Evolutionary conservation across 305 asterid species (phyloP), one percentile per base, ranked within the genome.

Genomic region (Petunia hybrid): DNA sequence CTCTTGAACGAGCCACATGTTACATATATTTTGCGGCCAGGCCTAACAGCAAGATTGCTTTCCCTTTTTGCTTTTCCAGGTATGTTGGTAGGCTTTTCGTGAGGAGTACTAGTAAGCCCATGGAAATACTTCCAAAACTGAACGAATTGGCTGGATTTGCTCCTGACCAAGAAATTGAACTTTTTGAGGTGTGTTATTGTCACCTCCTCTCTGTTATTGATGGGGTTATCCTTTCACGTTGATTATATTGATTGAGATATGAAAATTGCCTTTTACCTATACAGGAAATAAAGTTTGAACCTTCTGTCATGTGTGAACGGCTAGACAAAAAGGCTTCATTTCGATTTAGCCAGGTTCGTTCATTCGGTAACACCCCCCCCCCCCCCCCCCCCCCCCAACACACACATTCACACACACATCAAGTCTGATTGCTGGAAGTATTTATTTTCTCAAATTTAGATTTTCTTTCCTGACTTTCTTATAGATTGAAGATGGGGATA

Each of bases 401-500:
- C 31, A 22, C 31, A 22, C 31, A 22, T n/a, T n/a, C 31, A 22
- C 31, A 22, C 31, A 22, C 31, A 22, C 31, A 22, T 22, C 31
- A 22, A 22, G 31, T 22, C 31, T 22, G 10, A 8, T 51, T 40
- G 63, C 7, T 55, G 56, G 42, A 22, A 79, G 55, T 41, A 40
- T 45, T 57, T 75, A 16, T 67, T 12, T 46, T 82, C 65, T 85
- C 46, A 51, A 62, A 36, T 73, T 35, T 71, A 8, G 62, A 80
- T 85, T 88, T 36, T 53, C 73, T 78, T 81, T 42, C 40, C 51
- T 83, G 40, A 38, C 66, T 56, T 53, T 78, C 53, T 59, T 53
- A 13, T 88, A 97, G 99, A 90, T 97, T 80, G 99, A 93, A 91
- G 98, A 94, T 82, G 99, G 99, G 78, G 99, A 97, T 84, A 93